Conservation (phyloP, 1,284 basidiomycete species). For the Trametes hirsuta region DNA sequence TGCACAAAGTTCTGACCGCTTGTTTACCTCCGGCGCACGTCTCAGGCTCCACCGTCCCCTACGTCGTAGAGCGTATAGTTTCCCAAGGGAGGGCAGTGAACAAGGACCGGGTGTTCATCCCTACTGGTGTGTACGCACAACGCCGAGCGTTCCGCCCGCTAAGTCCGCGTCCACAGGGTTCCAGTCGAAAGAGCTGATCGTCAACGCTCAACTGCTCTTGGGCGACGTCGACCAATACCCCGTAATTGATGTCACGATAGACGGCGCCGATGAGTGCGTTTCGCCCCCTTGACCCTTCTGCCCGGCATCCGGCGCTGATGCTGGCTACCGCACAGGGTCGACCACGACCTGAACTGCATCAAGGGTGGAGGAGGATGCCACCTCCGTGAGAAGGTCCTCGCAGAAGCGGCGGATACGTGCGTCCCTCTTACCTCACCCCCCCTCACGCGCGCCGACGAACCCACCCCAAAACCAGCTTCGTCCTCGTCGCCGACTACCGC, state of each 20-base stretch:
- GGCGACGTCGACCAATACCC: conserved; percentile 95
- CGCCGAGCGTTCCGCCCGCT: not conserved
- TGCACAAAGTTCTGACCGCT: conserved; percentile 2
- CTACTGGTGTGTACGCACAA: conserved; percentile 63
- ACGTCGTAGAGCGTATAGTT: conserved; percentile 94
- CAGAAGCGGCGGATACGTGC: conserved; percentile 90
- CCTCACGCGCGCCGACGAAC: not conserved
- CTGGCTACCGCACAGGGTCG: conserved; percentile 62
- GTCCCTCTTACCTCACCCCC: conserved; percentile 29
- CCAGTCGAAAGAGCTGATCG: conserved; percentile 95
- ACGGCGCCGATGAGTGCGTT: conserved; percentile 96
- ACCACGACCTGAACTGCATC: conserved; percentile 89
- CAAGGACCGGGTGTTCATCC: conserved; percentile 84
- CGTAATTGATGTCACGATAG: conserved; percentile 92
- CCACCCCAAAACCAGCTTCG: conserved; percentile 56
- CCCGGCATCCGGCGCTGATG: not conserved
- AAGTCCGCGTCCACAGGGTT: conserved; percentile 61
- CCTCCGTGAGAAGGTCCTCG: conserved; percentile 95
- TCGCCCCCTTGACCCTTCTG: not conserved
- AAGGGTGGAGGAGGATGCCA: conserved; percentile 99
- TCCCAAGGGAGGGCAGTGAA: conserved; percentile 83
- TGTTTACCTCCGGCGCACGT: not conserved
- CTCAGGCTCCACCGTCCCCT: conserved; percentile 93
- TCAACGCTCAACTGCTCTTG: conserved; percentile 77
- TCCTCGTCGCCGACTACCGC: conserved; percentile 95